These are phyloP conservation scores for Colletotrichum lupini DNA, from an alignment of 2,329 filamentous ascomycete species.

Conservation along the genomic window DNA sequence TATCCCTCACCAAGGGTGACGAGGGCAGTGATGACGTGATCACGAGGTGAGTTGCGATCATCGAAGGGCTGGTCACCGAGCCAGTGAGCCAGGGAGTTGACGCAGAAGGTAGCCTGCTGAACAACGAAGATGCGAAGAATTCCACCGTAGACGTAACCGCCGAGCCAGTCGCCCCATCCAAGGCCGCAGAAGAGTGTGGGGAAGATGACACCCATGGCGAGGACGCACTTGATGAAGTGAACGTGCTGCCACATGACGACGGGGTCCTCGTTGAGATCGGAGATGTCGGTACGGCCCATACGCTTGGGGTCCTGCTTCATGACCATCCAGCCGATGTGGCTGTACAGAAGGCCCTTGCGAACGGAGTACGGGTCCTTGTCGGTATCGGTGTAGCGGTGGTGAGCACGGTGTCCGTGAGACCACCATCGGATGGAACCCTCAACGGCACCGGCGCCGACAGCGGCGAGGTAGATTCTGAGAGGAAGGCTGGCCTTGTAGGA, in stretches of 20 bases:
- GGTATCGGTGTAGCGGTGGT: conserved; percentile 93
- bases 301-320: conserved; percentile 94
- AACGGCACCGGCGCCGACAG: conserved; percentile 83
- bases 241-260: conserved; percentile 90
- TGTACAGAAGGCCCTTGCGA: conserved; percentile 84
- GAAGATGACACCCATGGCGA: conserved; percentile 81
- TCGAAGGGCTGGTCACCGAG: conserved; percentile 93
- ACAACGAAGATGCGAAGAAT: conserved; percentile 91
- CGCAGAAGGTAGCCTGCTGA: conserved; percentile 92
- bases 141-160: conserved; percentile 86
- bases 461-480: conserved; percentile 84
- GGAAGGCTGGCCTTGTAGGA: conserved; percentile 83
- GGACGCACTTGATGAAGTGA: conserved; percentile 84
- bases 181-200: conserved; percentile 81
- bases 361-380: conserved; percentile 93
- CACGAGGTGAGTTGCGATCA: conserved; percentile 90
- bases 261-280: conserved; percentile 86
- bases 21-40: conserved; percentile 87
- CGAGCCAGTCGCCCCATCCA: conserved; percentile 83
- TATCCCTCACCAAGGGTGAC: conserved; percentile 90
- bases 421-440: conserved; percentile 91
- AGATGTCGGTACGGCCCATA: conserved; percentile 88
- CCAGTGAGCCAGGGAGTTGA: conserved; percentile 92
- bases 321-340: conserved; percentile 89
- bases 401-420: conserved; percentile 86